Conservation (phyloP, 257 asterid species). For the Capsicum pubescens region DNA sequence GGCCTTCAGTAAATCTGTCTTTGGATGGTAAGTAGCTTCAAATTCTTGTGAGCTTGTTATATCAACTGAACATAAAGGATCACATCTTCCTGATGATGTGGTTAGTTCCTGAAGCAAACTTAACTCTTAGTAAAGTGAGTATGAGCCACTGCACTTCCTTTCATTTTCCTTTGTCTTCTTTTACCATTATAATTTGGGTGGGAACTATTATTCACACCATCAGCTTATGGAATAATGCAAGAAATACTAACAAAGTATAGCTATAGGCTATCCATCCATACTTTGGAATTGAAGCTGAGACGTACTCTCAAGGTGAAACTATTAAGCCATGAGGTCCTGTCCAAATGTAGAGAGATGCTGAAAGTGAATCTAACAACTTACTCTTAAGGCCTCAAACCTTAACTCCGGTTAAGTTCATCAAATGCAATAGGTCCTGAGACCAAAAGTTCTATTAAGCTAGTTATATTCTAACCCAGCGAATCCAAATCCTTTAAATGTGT, state of each 20-base stretch:
- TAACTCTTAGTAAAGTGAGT: conserved; percentile 14
- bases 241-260: not conserved
- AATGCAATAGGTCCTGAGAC: conserved; percentile 11
- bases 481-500: not conserved
- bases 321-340: conserved; percentile 8
- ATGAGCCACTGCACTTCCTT: conserved; percentile 16
- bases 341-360: not conserved
- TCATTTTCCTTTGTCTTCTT: conserved; percentile 2
- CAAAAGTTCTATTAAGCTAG: conserved; percentile 11
- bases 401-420: conserved; percentile 21
- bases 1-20: conserved; percentile 88
- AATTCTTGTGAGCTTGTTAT: conserved; percentile 77
- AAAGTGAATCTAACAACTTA: not conserved
- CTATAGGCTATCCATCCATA: conserved; percentile 22
- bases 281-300: not conserved
- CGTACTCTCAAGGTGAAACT: not conserved
- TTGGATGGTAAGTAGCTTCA: conserved; percentile 73
- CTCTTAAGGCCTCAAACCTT: conserved; percentile 5
- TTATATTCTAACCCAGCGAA: not conserved
- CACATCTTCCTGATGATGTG: conserved; percentile 74
- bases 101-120: conserved; percentile 41
- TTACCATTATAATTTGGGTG: not conserved
- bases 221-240: not conserved
- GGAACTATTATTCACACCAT: not conserved
- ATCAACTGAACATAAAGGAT: conserved; percentile 92